Evolutionary conservation across 2,329 filamentous ascomycete genomes (phyloP), one percentile per base, ranked within the genome.

Genomic region (Fusarium sp.): DNA sequence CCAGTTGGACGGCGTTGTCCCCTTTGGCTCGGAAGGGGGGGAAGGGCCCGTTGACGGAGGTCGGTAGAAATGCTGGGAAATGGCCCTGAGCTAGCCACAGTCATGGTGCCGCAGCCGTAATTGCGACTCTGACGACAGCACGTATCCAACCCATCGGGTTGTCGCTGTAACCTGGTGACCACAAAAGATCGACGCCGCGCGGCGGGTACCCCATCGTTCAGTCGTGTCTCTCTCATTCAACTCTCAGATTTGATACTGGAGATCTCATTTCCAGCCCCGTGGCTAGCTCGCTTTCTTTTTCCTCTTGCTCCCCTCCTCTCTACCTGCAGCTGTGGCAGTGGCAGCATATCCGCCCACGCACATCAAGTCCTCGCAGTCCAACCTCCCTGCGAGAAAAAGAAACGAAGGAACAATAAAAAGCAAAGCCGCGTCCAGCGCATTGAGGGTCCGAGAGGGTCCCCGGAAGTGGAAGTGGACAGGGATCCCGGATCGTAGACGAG

Each of bases 251-350:
- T 66, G 73, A 47, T 40, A 33, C 56, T 71, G 68, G 71, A 61
- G 59, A 71, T 74, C 68, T 74, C 71, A 74, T 74, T 74, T 74
- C 70, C 67, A 63, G 45, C n/a, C 63, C 71, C 67, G 33, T 71
- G 63, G 50, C 29, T 68, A 62, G 56, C 40, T 33, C 70, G 38
- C 59, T 68, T 50, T 40, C 36, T 16, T 65, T 68, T 42, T 18
- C 25, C 31, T 63, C 54, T 50, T 40, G 27, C 25, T 18, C 35
- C 14, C 29, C 42, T 58, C 60, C 38, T 45, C 47, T 25, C 18
- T 20, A 27, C 29, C 33, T 25, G 18, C 33, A 52, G 25, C 45
- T 18, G 38, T 22, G 5, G 45, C 45, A 27, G 45, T 50, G 45
- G 16, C 27, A 38, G 61, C 59, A 47, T 47, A 27, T 33, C 42